Evolutionary conservation across 2,329 filamentous ascomycete species (phyloP).

Genomic region (Xylaria hypoxylon): DNA sequence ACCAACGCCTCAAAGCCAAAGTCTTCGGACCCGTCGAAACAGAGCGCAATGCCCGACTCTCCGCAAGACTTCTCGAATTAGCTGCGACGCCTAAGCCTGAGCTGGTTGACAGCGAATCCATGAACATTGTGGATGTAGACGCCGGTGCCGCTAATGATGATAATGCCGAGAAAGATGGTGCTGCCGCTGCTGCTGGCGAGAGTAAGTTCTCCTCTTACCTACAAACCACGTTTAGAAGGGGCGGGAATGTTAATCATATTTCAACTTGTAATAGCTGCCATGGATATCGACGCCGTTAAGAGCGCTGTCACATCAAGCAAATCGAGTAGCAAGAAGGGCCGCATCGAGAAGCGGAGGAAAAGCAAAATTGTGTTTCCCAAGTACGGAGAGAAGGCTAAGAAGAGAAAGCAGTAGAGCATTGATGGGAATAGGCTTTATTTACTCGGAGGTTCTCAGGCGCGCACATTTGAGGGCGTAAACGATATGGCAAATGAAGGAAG

Average conservation of each 20-base stretch:
- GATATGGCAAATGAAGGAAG: conserved; percentile 27
- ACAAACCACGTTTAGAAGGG: background rate
- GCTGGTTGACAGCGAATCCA: conserved; percentile 56
- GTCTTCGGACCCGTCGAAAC: conserved; percentile 87
- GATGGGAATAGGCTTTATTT: background rate
- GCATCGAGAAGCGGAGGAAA: conserved; percentile 67
- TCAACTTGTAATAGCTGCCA: conserved; percentile 53
- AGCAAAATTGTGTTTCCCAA: conserved; percentile 71
- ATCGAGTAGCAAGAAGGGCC: conserved; percentile 58
- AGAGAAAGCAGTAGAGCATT: conserved; percentile 50
- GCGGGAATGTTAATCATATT: conserved; percentile 32
- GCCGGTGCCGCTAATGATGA: conserved; percentile 1
- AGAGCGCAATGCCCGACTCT: conserved; percentile 84
- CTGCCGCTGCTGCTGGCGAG: conserved; percentile 51
- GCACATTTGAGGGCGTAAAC: conserved; percentile 44
- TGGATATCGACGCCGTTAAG: conserved; percentile 68
- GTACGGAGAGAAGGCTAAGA: conserved; percentile 64
- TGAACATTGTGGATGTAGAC: conserved; percentile 60
- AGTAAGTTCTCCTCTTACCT: conserved; percentile 40
- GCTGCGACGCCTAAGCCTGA: conserved; percentile 80
- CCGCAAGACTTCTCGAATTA: conserved; percentile 85
- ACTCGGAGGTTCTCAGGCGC: background rate
- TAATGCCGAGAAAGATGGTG: conserved; percentile 37
- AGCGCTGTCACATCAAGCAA: conserved; percentile 47
- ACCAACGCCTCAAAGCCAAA: conserved; percentile 79